Evolutionary conservation across 305 asterid species (phyloP), one percentile per base, ranked within the genome.

Genomic region (Withania somnifera): DNA sequence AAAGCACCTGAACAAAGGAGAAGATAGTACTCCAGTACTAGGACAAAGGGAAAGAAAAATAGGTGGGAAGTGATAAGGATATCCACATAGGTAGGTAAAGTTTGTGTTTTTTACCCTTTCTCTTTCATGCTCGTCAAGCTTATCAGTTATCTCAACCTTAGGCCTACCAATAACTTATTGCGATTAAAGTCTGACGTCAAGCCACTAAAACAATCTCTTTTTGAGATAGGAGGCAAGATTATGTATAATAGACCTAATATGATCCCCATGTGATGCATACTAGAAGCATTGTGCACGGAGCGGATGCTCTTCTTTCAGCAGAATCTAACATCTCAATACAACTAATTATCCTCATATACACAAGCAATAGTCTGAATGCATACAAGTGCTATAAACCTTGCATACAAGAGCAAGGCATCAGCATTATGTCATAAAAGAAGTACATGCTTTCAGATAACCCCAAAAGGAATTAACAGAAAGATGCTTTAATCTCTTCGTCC

Each of bases 41-140:
- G 45, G 17, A 50, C 7, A n/a, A 73, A 47, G 6, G 79, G 15
- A 61, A 14, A 60, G 11, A 79, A 28, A 28, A 30, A 71, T 64
- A 38, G 11, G 77, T 50, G 79, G 40, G 69, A 30, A 67, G 42
- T 83, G 86, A 83, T 36, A 85, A 78, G 79, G 84, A 84, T 51
- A 83, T 40, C 86, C 86, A 77, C 86, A 67, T 76, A 86, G 83
- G 22, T 75, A 6, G 80, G 64, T 22, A 67, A 77, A 38, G 78
- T 84, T 83, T 83, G 67, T 81, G 54, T 36, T 26, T 26, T 73
- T 73, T 7, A 24, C 60, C 79, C 40, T 8, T 7, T 4, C 42
- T 15, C 79, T 47, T 28, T 14, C 42, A 24, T 73, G 57, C 69
- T 60, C 38, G 8, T 13, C 40, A 26, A 9, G 8, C 51, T 42